Conservation (phyloP, 2,329 filamentous ascomycete genomes). For the Dothistroma pini region DNA sequence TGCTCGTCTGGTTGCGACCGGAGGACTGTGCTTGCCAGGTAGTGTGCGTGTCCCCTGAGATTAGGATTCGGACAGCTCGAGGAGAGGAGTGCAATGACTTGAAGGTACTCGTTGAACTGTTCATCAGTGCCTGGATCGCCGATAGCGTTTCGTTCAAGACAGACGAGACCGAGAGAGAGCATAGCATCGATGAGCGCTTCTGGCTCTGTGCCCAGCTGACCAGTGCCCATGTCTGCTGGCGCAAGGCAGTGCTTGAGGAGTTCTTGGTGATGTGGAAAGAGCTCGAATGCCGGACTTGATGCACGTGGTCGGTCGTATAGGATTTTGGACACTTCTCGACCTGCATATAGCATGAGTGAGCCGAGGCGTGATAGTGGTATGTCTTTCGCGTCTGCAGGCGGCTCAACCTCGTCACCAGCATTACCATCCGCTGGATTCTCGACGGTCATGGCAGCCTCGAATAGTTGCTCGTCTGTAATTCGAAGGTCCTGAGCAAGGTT, state of each 20-base stretch:
- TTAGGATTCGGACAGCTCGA: slow-evolving; percentile 48
- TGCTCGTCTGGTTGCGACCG: slow-evolving; percentile 52
- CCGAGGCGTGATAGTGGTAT: slow-evolving; percentile 56
- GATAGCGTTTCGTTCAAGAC: slow-evolving; percentile 45
- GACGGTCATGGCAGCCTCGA: slow-evolving; percentile 40
- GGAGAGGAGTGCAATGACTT: slow-evolving; percentile 47
- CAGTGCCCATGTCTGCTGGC: slow-evolving; percentile 30
- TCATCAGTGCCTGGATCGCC: slow-evolving; percentile 48
- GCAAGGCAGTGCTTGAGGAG: slow-evolving; percentile 53
- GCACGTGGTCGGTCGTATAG: slow-evolving; percentile 44
- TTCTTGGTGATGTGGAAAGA: slow-evolving; percentile 53
- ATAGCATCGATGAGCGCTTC: slow-evolving; percentile 54
- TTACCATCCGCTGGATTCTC: slow-evolving; percentile 40
- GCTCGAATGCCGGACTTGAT: slow-evolving; percentile 34
- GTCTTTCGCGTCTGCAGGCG: slow-evolving; percentile 49
- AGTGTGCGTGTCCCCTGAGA: slow-evolving; percentile 48
- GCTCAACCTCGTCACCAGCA: slow-evolving; percentile 50
- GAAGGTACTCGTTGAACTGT: slow-evolving; percentile 52
- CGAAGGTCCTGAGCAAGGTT: slow-evolving; percentile 60
- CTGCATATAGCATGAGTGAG: slow-evolving; percentile 52
- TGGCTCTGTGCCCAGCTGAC: slow-evolving; percentile 44
- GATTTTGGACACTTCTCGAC: slow-evolving; percentile 48
- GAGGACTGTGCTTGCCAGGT: slow-evolving; percentile 47
- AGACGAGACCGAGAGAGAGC: slow-evolving; percentile 50
- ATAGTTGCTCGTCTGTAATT: slow-evolving; percentile 47